Conservation (phyloP, 768 basidiomycete genomes). For the Galerina sulciceps region DNA sequence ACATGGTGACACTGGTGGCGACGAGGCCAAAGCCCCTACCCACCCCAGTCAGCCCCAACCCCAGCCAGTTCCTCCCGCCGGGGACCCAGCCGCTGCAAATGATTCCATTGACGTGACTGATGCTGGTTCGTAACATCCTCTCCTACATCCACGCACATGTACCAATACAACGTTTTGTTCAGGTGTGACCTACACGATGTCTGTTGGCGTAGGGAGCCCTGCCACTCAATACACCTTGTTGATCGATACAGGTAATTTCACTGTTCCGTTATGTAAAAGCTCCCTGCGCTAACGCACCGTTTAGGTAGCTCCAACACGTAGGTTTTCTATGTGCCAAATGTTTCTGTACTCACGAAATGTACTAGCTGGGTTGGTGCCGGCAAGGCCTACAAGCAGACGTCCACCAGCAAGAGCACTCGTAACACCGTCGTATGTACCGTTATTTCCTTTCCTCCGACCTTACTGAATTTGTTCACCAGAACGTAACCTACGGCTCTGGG, state of each 20-base stretch:
- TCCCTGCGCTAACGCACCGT: constrained; percentile 1
- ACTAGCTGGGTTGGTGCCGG: constrained; percentile 56
- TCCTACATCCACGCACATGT: background rate
- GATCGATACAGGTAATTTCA: constrained; percentile 55
- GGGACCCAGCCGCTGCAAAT: constrained; percentile 21
- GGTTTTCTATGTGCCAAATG: background rate
- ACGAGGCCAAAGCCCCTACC: constrained; percentile 2
- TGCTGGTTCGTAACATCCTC: constrained; percentile 39
- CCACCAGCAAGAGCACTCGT: constrained; percentile 41
- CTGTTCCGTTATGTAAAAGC: background rate
- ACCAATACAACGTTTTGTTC: background rate
- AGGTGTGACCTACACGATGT: constrained; percentile 55
- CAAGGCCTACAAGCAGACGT: constrained; percentile 47
- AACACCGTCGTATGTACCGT: constrained; percentile 35
- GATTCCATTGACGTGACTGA: constrained; percentile 60
- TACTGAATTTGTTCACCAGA: constrained; percentile 30
- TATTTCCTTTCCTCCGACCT: background rate
- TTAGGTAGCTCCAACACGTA: constrained; percentile 40
- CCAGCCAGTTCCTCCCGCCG: constrained; percentile 22
- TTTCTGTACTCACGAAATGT: background rate
- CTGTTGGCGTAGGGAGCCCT: constrained; percentile 56
- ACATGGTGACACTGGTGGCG: background rate
- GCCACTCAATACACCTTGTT: constrained; percentile 53
- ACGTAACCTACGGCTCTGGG: constrained; percentile 59
- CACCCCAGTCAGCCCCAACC: constrained; percentile 14